Base-by-base conservation (phyloP, 805 yeast species). In the Kodamaea laetipori region DNA sequence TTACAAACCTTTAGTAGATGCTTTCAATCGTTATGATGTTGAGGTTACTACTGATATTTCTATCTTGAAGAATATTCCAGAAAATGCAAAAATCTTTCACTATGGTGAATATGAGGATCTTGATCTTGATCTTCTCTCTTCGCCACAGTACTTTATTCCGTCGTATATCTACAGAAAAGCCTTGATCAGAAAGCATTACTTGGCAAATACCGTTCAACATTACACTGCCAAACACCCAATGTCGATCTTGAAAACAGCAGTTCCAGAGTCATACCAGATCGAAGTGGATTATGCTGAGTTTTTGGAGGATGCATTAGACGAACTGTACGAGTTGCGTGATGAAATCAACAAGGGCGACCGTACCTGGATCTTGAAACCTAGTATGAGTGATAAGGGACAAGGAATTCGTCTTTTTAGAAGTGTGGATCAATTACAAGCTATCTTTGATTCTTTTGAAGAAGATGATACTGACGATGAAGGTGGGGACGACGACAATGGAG, bases 281-380 rank as follows among this genome's bases (percentile, higher is more conserved):
- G 98, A 94, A 57, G 78, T 94, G 16, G 98, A 92, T 56, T 94
- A 88, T 64, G 97, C 98, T 1, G 99, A 94, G 61, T 94, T 94
- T 55, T 68, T 94, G 39, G 98, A 94, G 55, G 99, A 94, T 59
- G 77, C 96, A 0, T 70, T 94, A 36, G 98, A 92, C 61, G 99
- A 94, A 55, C 82, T 86, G 28, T 90, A 86, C 69, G 99, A 92
- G 57, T 71, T 94, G 39, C 69, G 96, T 46, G 84, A 84, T 41
- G 96, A 86, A 52, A 67, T 94, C 25, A 84, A 82, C 46, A 60
- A 63, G 8, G 79, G 78, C 10, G 54, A 59, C 15, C 80, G 77
- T 51, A 78, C 84, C 37, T 92, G 95, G 90, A 94, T 94, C 28
- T 73, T 94, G 60, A 94, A 94, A 60, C 99, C 99, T 11, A 82